Evolutionary conservation across 1,284 basidiomycete species (phyloP).

Genomic region (Irpex sp.): DNA sequence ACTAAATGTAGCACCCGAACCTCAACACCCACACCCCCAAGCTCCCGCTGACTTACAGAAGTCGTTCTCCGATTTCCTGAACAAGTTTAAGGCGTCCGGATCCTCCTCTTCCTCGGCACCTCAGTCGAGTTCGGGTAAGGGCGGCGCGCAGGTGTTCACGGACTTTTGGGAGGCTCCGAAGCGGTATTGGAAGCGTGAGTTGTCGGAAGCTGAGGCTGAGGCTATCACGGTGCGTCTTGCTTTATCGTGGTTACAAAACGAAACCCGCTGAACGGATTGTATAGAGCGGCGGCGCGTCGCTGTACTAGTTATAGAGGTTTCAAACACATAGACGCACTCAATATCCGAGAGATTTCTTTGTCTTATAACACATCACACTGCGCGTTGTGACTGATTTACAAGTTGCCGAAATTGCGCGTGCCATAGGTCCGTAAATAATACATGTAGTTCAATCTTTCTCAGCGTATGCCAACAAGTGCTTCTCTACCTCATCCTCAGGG

Average conservation of each 20-base stretch:
- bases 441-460: conserved; percentile 75
- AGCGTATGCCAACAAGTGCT: conserved; percentile 84
- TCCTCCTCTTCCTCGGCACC: conserved; percentile 8
- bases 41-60: conserved; percentile 70
- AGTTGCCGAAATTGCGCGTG: not conserved
- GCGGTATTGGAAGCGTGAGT: conserved; percentile 58
- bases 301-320: not conserved
- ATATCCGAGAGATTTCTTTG: not conserved
- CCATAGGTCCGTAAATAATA: conserved; percentile 9
- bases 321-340: not conserved
- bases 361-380: too few relatives aligned
- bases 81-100: conserved; percentile 44
- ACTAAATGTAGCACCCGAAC: conserved; percentile 43
- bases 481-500: conserved; percentile 80
- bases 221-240: conserved; percentile 67
- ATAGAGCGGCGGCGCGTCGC: conserved; percentile 8
- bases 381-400: not conserved
- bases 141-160: conserved; percentile 37
- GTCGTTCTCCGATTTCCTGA: conserved; percentile 56
- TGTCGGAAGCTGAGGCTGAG: conserved; percentile 74
- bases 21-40: conserved; percentile 70
- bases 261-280: not conserved
- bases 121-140: conserved; percentile 21
- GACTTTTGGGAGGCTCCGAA: conserved; percentile 82
- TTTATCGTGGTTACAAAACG: not conserved